phyloP scores from a whole-genome alignment of 129 eudicot species.

The Dittrichia graveolens region DNA sequence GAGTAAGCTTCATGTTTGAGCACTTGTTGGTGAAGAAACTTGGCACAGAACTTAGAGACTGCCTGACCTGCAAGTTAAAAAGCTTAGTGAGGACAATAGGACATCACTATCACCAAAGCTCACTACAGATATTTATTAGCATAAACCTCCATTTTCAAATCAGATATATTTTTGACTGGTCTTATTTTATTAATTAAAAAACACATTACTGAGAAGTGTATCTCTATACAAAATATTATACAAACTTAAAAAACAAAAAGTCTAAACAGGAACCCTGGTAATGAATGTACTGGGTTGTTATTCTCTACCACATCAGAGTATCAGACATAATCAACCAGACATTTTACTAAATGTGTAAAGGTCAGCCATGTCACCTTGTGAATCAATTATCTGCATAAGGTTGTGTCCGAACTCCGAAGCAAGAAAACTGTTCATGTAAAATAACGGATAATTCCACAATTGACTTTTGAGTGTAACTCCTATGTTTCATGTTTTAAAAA shows the following conservation, averaged over 20 bases:
- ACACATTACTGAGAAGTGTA: constrained; percentile 12
- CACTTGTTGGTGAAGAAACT: constrained; percentile 85
- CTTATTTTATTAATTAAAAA: not conserved
- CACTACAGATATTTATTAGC: constrained; percentile 10
- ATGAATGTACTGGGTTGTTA: too few relatives aligned
- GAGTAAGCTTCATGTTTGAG: constrained; percentile 65
- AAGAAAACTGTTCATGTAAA: too few relatives aligned
- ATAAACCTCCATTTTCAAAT: not conserved
- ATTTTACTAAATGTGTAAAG: too few relatives aligned
- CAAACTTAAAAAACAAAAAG: constrained; percentile 13
- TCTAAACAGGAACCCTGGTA: not conserved
- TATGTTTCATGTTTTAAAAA: not conserved
- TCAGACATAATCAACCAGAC: too few relatives aligned
- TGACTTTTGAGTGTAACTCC: constrained; percentile 3
- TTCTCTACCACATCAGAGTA: too few relatives aligned
- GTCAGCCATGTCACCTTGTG: too few relatives aligned
- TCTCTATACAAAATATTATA: not conserved
- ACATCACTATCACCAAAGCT: constrained; percentile 10
- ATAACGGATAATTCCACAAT: not conserved
- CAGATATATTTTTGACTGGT: not conserved
- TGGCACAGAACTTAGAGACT: constrained; percentile 89
- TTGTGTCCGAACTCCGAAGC: too few relatives aligned
- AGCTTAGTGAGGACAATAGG: constrained; percentile 26
- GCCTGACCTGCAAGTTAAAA: constrained; percentile 63
- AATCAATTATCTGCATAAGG: too few relatives aligned